Conservation (phyloP, 208 protist species). For the Leishmania amazonensis region DNA sequence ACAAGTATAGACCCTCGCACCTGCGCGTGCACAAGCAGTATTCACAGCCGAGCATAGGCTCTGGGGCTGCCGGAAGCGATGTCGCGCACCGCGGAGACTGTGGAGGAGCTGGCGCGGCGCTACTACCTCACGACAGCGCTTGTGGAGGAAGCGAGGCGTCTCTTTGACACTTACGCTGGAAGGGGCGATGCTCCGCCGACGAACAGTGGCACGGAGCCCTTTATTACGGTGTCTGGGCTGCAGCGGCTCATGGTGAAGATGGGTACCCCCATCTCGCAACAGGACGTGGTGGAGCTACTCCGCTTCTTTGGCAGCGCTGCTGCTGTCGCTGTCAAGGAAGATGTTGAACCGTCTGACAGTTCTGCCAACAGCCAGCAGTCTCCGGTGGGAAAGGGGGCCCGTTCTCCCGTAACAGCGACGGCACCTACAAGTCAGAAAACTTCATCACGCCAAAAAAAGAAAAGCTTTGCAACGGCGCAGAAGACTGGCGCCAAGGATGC, state of each 20-base stretch:
- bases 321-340: neutral
- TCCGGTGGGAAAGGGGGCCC: neutral
- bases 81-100: constrained; percentile 6
- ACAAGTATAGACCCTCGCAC: neutral
- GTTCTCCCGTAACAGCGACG: too few relatives aligned
- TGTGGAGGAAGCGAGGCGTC: constrained; percentile 35
- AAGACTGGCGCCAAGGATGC: neutral
- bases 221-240: constrained; percentile 40
- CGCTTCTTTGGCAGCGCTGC: constrained; percentile 20
- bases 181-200: neutral
- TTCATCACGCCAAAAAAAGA: neutral
- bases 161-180: constrained; percentile 38
- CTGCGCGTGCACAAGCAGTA: neutral
- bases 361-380: neutral
- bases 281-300: constrained; percentile 63
- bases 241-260: constrained; percentile 54
- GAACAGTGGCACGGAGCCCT: constrained; percentile 12
- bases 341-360: neutral
- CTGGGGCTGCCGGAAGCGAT: neutral
- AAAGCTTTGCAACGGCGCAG: neutral
- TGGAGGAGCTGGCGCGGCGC: constrained; percentile 36
- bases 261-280: constrained; percentile 38
- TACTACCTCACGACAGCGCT: constrained; percentile 42
- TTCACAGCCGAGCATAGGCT: neutral
- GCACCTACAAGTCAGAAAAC: neutral